phyloP scores from a whole-genome alignment of 331 rosid genomes.

The Quercus tomentella region DNA sequence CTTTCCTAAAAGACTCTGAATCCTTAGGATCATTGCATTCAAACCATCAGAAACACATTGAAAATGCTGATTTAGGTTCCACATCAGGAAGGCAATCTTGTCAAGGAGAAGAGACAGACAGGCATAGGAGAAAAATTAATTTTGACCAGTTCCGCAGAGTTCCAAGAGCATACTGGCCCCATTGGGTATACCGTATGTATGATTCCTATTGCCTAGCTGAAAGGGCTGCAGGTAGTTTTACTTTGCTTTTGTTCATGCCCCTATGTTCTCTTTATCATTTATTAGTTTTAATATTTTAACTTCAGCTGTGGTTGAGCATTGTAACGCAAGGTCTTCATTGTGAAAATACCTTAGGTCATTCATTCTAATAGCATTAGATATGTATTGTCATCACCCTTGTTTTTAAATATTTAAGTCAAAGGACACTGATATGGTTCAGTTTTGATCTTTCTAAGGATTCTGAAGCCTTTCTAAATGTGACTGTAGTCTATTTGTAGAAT shows the following conservation, averaged over 20 bases:
- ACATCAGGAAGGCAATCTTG: constrained; percentile 35
- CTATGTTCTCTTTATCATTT: background rate
- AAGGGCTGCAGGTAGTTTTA: constrained; percentile 69
- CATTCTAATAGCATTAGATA: background rate
- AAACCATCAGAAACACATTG: constrained; percentile 32
- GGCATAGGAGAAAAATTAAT: constrained; percentile 24
- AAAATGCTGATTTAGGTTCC: constrained; percentile 41
- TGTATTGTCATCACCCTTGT: background rate
- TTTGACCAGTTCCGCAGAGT: constrained; percentile 35
- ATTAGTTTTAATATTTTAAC: background rate
- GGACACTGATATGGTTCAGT: background rate
- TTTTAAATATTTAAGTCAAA: background rate
- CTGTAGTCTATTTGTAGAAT: background rate
- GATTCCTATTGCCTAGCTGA: constrained; percentile 87
- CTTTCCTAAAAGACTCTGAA: constrained; percentile 39
- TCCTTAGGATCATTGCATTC: constrained; percentile 31
- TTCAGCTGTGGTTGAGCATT: background rate
- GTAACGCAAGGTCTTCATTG: background rate
- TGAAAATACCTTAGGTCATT: background rate
- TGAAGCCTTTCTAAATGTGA: background rate
- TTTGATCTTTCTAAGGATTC: background rate
- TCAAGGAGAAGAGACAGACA: constrained; percentile 31
- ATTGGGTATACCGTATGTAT: constrained; percentile 84
- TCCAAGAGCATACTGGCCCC: constrained; percentile 72
- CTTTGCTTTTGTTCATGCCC: constrained; percentile 17